These are phyloP conservation scores for Oxyria digyna DNA, from an alignment of 148 eudicot species.

Conservation along the genomic window DNA sequence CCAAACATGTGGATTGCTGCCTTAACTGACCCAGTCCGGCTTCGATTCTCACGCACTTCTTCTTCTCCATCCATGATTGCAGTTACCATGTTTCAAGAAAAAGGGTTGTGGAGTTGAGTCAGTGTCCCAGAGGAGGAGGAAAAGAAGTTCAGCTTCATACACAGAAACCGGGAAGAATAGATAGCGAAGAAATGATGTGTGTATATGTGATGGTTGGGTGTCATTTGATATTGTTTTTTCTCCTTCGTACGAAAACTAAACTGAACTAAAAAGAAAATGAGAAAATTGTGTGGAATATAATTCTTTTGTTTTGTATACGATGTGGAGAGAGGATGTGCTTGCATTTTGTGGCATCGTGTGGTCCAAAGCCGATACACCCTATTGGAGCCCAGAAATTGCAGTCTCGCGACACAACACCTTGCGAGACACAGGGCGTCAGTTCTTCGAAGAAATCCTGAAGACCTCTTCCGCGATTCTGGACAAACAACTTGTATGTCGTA, in stretches of 20 bases:
- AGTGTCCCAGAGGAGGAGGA: conserved; percentile 3
- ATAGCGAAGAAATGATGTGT: not conserved
- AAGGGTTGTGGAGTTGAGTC: not conserved
- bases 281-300: not conserved
- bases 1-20: conserved; percentile 10
- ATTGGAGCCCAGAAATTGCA: not conserved
- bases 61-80: not conserved
- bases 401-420: no score
- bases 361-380: not conserved
- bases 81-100: not conserved
- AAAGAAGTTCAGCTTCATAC: not conserved
- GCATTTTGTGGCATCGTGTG: not conserved
- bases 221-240: conserved; percentile 4
- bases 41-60: not conserved
- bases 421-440: no score
- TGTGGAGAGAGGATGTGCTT: not conserved
- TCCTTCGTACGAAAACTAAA: not conserved
- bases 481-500: no score
- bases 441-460: no score
- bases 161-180: not conserved
- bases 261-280: not conserved
- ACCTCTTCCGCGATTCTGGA: no score
- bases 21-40: conserved; percentile 10
- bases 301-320: not conserved
- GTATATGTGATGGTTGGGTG: conserved; percentile 3